phyloP scores from a whole-genome alignment of 352 stramenopile genomes.

The Globisporangium nodosum region DNA sequence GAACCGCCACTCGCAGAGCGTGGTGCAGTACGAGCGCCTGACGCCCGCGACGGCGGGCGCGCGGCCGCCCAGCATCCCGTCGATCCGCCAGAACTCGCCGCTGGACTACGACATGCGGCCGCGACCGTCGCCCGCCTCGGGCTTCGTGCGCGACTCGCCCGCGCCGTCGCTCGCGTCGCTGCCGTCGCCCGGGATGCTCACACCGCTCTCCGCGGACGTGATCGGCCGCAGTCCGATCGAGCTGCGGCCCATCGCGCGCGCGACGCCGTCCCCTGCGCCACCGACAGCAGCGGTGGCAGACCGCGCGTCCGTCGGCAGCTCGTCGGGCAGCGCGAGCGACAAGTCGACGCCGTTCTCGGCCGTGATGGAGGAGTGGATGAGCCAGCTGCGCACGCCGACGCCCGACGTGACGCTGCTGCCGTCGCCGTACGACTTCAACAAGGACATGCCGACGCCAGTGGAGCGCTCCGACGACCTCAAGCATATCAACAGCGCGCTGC shows the following conservation, averaged over 20 bases:
- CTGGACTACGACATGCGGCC: constrained; percentile 37
- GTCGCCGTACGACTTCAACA: constrained; percentile 77
- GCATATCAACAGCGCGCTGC: constrained; percentile 66
- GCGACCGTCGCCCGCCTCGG: constrained; percentile 16
- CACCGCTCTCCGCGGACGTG: constrained; percentile 21
- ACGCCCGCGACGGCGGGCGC: constrained; percentile 20
- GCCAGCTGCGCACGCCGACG: constrained; percentile 65
- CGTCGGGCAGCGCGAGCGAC: constrained; percentile 3
- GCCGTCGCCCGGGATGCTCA: constrained; percentile 49
- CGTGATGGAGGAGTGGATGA: constrained; percentile 83
- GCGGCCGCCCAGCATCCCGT: constrained; percentile 14
- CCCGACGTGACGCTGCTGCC: constrained; percentile 74
- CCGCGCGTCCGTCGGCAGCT: background rate
- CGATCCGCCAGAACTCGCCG: constrained; percentile 24
- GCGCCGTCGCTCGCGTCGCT: constrained; percentile 34
- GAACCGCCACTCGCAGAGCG: constrained; percentile 8
- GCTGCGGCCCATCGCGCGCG: constrained; percentile 10
- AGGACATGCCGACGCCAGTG: constrained; percentile 65
- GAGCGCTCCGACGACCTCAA: constrained; percentile 65
- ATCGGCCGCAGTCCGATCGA: constrained; percentile 36
- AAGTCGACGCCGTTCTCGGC: constrained; percentile 51
- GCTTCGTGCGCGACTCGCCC: constrained; percentile 16
- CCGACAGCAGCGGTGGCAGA: background rate
- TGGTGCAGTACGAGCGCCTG: constrained; percentile 47
- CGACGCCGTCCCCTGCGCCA: constrained; percentile 1